Percentiles rank a stretch among this genome's conserved stretches.
phyloP scores from a whole-genome alignment of 345 rosid genomes.

The Pistacia vera region DNA sequence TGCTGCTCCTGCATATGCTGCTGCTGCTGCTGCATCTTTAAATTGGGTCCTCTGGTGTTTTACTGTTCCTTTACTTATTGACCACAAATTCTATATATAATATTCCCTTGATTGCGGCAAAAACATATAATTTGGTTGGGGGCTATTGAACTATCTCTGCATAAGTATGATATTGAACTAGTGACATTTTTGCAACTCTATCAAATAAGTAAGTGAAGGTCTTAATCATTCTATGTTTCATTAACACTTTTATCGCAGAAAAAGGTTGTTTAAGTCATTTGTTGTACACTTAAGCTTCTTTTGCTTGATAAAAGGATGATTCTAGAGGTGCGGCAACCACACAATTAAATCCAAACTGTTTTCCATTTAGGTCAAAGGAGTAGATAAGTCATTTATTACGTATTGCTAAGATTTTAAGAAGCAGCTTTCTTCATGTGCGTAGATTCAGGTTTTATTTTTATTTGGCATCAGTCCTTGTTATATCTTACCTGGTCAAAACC shows the following conservation, averaged over 20 bases:
- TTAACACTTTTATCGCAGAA: too few species aligned
- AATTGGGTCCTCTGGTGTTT: background rate
- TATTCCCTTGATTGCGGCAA: background rate
- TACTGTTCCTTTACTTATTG: background rate
- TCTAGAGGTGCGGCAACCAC: background rate
- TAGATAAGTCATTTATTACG: too few species aligned
- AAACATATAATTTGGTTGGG: background rate
- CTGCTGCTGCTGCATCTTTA: constrained; percentile 39
- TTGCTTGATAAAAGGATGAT: too few species aligned
- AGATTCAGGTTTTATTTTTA: background rate
- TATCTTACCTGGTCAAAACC: background rate
- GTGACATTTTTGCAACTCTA: background rate
- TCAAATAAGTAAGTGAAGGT: background rate
- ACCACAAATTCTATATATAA: background rate
- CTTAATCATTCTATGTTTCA: too few species aligned
- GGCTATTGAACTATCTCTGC: background rate
- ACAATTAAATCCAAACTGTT: too few species aligned
- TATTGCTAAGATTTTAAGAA: too few species aligned
- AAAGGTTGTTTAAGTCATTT: too few species aligned
- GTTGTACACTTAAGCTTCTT: too few species aligned
- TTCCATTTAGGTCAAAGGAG: background rate
- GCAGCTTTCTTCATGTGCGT: background rate
- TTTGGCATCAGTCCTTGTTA: background rate
- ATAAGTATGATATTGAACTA: background rate
- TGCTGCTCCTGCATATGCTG: constrained; percentile 35